Percentiles rank a stretch among this genome's conserved stretches.
phyloP scores from a whole-genome alignment of 306 rosid species.

The Vigna unguiculata region DNA sequence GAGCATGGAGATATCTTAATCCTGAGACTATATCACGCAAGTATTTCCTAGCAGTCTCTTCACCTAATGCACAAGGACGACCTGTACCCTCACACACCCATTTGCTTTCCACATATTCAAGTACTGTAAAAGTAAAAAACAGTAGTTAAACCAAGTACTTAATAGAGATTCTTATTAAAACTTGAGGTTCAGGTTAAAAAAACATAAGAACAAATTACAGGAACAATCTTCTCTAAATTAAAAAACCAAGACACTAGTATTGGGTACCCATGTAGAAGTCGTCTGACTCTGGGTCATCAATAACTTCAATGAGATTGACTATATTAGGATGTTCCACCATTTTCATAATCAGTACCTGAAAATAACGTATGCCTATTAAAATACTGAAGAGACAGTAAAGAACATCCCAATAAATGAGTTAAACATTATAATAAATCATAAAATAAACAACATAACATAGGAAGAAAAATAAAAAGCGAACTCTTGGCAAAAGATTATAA shows the following conservation, averaged over 20 bases:
- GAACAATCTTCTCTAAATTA: slow-evolving; percentile 15
- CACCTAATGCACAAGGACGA: slow-evolving; percentile 77
- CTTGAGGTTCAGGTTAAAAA: slow-evolving; percentile 26
- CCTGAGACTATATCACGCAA: slow-evolving; percentile 94
- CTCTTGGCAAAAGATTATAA: neutral
- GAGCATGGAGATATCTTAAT: slow-evolving; percentile 89
- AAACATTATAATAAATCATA: neutral
- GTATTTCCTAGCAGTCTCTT: slow-evolving; percentile 81
- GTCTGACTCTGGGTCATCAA: slow-evolving; percentile 92
- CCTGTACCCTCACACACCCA: slow-evolving; percentile 95
- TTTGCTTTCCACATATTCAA: slow-evolving; percentile 97
- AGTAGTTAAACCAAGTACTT: slow-evolving; percentile 37
- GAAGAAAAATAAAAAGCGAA: neutral
- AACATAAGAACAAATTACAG: slow-evolving; percentile 10
- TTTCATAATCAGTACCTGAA: slow-evolving; percentile 96
- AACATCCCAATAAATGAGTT: slow-evolving; percentile 21
- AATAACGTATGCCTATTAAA: slow-evolving; percentile 33
- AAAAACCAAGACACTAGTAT: slow-evolving; percentile 39
- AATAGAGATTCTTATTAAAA: slow-evolving; percentile 25
- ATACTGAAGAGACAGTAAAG: slow-evolving; percentile 19
- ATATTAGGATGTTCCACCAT: slow-evolving; percentile 96
- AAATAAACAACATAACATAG: slow-evolving; percentile 8
- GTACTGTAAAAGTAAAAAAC: slow-evolving; percentile 65
- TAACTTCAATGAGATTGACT: slow-evolving; percentile 94
- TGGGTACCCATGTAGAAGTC: slow-evolving; percentile 90